A percentile compares a stretch with the other conserved stretches of the same genome.
Evolutionary conservation across 805 yeast genomes (phyloP).

Genomic region (Starmerella scarabaei): DNA sequence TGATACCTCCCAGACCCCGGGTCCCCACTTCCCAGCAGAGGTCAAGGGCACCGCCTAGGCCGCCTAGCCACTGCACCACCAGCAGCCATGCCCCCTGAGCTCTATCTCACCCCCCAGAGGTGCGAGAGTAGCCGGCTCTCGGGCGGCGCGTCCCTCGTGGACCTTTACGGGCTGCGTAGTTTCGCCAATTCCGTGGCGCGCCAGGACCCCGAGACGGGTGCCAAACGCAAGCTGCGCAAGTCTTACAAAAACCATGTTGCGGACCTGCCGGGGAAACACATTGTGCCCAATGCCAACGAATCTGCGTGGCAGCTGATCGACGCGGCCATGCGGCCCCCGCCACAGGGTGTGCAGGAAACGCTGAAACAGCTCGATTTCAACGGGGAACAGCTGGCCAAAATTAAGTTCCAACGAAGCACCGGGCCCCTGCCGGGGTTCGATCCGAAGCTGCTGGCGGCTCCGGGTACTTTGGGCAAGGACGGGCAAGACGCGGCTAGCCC

Average conservation of each 20-base stretch:
- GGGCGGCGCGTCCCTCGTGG: slow-evolving; percentile 59
- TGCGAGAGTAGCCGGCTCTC: slow-evolving; percentile 26
- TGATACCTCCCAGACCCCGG: too few relatives aligned
- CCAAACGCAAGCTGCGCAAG: slow-evolving; percentile 84
- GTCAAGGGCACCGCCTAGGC: too few relatives aligned
- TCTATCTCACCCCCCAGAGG: slow-evolving; percentile 31
- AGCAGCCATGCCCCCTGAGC: too few relatives aligned
- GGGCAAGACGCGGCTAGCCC: slow-evolving; percentile 5
- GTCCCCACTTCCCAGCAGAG: too few relatives aligned
- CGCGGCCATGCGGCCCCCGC: slow-evolving; percentile 28
- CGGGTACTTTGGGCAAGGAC: slow-evolving; percentile 8
- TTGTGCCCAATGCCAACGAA: slow-evolving; percentile 28
- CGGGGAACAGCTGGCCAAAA: slow-evolving; percentile 35
- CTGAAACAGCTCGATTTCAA: slow-evolving; percentile 8
- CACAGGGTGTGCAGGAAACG: slow-evolving; percentile 35
- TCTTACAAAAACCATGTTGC: slow-evolving; percentile 86
- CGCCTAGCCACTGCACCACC: too few relatives aligned
- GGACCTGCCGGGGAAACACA: slow-evolving; percentile 58
- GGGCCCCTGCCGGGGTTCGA: slow-evolving; percentile 71
- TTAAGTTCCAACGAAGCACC: slow-evolving; percentile 52
- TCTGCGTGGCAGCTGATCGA: slow-evolving; percentile 21
- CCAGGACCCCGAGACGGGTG: slow-evolving; percentile 73
- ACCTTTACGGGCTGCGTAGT: slow-evolving; percentile 51
- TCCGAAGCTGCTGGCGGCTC: slow-evolving; percentile 44
- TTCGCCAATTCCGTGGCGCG: slow-evolving; percentile 76